Conservation (phyloP, 495 filamentous ascomycete species). For the Tuber umbilicatum region DNA sequence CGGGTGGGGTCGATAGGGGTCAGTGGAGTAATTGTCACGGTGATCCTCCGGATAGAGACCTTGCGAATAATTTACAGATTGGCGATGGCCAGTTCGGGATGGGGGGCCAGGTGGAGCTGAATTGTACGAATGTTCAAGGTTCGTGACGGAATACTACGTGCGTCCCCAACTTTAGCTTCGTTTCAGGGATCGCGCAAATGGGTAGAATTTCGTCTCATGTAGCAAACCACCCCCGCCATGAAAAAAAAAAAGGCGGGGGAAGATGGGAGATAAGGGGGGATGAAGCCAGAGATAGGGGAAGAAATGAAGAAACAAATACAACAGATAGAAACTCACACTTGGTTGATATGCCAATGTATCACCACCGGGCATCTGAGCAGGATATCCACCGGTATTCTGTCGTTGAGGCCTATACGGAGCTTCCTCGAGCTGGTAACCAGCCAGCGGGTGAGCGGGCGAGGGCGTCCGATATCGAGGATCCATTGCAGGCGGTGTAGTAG, state of each 20-base stretch:
- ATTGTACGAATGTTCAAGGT: conserved; percentile 38
- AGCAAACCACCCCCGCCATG: conserved; percentile 5
- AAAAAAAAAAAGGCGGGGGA: background rate
- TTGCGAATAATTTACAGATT: conserved; percentile 18
- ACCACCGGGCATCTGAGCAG: conserved; percentile 30
- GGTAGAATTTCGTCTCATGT: background rate
- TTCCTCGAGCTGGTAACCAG: conserved; percentile 37
- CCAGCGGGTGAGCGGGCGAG: conserved; percentile 34
- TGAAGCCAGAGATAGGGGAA: background rate
- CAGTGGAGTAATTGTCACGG: conserved; percentile 26
- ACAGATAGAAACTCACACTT: conserved; percentile 32
- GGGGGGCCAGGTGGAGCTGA: conserved; percentile 30
- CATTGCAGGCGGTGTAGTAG: conserved; percentile 13
- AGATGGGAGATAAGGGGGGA: background rate
- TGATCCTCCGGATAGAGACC: conserved; percentile 30
- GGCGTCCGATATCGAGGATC: conserved; percentile 36
- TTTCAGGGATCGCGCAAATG: background rate
- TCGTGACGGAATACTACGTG: conserved; percentile 36
- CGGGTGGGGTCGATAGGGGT: conserved; percentile 35
- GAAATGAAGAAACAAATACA: background rate
- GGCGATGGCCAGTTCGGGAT: conserved; percentile 26
- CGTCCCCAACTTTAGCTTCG: background rate
- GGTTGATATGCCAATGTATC: conserved; percentile 37
- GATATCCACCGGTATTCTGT: conserved; percentile 39
- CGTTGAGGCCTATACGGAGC: conserved; percentile 32